Percentiles rank a stretch among this genome's conserved stretches.
These are phyloP conservation scores for Aspergillus egyptiacus DNA, from an alignment of 495 filamentous ascomycete species.

Conservation along the genomic window DNA sequence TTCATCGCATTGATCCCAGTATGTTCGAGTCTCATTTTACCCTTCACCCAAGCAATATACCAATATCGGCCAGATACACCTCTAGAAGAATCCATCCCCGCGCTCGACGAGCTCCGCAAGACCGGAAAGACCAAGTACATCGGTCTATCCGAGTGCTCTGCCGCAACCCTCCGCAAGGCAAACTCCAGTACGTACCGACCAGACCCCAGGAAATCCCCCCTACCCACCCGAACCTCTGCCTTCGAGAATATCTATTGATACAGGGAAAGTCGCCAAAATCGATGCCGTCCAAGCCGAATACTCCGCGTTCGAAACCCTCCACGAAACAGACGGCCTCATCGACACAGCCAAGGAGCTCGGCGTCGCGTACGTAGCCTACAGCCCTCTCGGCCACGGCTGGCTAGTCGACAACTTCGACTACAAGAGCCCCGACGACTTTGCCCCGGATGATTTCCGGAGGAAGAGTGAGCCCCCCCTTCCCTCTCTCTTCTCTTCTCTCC, in stretches of 20 bases:
- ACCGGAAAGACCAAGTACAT: conserved; percentile 46
- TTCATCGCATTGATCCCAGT: conserved; percentile 40
- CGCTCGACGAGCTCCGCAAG: conserved; percentile 41
- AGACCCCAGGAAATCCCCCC: no score
- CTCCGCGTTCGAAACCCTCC: conserved; percentile 45
- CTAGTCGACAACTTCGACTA: conserved; percentile 40
- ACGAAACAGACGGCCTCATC: conserved; percentile 38
- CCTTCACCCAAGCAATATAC: no score
- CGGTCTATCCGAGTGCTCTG: conserved; percentile 42
- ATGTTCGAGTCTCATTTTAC: no score
- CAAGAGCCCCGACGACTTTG: conserved; percentile 41
- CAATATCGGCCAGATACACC: conserved; percentile 33
- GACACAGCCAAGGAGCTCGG: conserved; percentile 36
- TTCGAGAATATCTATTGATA: background rate
- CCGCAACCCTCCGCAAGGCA: conserved; percentile 39
- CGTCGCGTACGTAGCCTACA: conserved; percentile 41
- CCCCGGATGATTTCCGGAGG: conserved; percentile 39
- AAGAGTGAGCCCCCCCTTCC: conserved; percentile 18
- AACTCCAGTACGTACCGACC: conserved; percentile 39
- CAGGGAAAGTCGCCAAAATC: conserved; percentile 39
- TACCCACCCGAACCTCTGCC: background rate
- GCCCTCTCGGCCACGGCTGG: conserved; percentile 43
- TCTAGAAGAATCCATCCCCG: conserved; percentile 42
- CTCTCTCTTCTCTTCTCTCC: no score
- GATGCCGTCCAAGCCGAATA: conserved; percentile 49